Base-by-base conservation (phyloP, 2,329 filamentous ascomycete genomes). In the Hypomyces rosellus region DNA sequence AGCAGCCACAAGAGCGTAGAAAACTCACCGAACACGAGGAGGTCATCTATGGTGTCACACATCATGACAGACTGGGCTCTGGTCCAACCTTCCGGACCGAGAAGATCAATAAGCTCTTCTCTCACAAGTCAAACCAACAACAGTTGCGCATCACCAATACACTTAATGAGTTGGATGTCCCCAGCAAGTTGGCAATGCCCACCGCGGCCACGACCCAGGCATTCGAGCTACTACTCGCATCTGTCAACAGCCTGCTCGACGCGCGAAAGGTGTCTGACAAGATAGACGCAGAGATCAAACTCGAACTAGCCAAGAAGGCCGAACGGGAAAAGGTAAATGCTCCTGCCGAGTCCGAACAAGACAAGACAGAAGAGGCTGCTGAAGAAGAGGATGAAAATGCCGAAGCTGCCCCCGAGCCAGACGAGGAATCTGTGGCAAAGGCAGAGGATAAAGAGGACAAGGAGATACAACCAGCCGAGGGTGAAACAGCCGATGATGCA, bases 41-140 rank as follows among this genome's bases (percentile, higher is more conserved):
- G 70, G 69, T 80, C 55, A 78, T 86, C 34, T 97, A 92, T 63
- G 93, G 92, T 55, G 86, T 99, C 9, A 81, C 86, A 7, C 83
- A 88, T 57, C 86, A 92, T 64, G 92, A 97, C 50, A 87, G 92
- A 25, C 77, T 96, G 37, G 84, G 86, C 2, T 86, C 85, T 8
- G 92, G 93, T 6, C 88, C 96, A 34, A 86, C 88, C 13, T 97
- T 97, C 77, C 88, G 92, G 12, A 89, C 89, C 25, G 88, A 92
- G 60, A 85, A 82, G 65, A 81, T 92, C 52, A 84, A 85, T 58
- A 90, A 90, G 67, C 80, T 89, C 20, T 85, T 89, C 50, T 82
- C 84, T 36, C 86, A 86, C 56, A 91, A 91, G 70, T 86, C 81
- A 14, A 81, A 85, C 48, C 81, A 86, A 54, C 87, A 91, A 64